These are phyloP conservation scores for Yarrowia yakushimensis DNA, from an alignment of 805 yeast genomes.

Conservation along the genomic window DNA sequence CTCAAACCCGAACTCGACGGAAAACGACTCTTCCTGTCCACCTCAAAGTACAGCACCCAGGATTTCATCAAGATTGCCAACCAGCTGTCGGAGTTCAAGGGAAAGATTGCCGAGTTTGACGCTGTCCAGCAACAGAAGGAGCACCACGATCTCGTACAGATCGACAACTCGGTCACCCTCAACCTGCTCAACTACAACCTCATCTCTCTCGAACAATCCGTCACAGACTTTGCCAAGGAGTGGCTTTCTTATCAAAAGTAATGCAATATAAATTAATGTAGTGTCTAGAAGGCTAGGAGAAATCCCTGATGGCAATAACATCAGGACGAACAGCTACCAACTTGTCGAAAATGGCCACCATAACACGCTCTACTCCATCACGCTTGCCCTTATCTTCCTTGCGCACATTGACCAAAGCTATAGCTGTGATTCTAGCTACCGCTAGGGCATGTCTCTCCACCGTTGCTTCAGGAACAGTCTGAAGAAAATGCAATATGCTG, in stretches of 20 bases:
- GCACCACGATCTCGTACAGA: not conserved
- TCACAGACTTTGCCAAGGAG: not conserved
- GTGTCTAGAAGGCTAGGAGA: no score
- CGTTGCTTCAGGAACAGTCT: not conserved
- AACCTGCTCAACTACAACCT: not conserved
- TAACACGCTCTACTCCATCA: not conserved
- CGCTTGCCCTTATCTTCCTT: not conserved
- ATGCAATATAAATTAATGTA: not conserved
- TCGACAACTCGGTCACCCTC: not conserved
- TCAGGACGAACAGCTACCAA: not conserved
- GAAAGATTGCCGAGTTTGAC: not conserved
- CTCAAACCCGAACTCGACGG: constrained; percentile 36
- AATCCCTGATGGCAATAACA: not conserved
- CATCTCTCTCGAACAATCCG: not conserved
- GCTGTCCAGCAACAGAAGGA: not conserved
- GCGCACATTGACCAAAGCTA: not conserved
- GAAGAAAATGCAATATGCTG: not conserved
- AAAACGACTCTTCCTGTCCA: constrained; percentile 31
- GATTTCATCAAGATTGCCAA: constrained; percentile 28
- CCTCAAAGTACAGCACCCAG: constrained; percentile 27
- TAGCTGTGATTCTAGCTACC: not conserved
- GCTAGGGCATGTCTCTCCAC: not conserved
- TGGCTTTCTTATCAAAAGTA: not conserved
- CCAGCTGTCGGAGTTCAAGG: not conserved
- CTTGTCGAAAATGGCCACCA: not conserved